Conservation (phyloP, 805 yeast genomes). For the Metschnikowia anglica region DNA sequence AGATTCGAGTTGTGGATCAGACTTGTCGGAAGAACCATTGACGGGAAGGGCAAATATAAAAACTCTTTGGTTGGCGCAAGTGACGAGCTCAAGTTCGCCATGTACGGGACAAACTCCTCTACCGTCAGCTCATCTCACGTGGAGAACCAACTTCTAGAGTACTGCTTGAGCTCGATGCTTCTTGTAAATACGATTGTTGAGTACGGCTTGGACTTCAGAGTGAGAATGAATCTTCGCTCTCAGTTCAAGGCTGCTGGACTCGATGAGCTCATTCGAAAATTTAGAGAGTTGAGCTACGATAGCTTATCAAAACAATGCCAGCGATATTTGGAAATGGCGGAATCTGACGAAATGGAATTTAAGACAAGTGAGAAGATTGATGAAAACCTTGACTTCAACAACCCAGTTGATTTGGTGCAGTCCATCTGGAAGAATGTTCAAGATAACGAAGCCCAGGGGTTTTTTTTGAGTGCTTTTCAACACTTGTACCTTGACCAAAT, state of each 20-base stretch:
- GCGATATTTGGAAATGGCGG: constrained; percentile 56
- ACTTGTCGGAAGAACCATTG: constrained; percentile 63
- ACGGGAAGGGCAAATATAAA: constrained; percentile 79
- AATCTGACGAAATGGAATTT: constrained; percentile 53
- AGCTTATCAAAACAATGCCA: constrained; percentile 62
- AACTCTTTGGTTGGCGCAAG: constrained; percentile 93
- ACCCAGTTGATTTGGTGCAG: constrained; percentile 67
- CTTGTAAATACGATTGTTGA: constrained; percentile 64
- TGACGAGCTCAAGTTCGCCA: constrained; percentile 58
- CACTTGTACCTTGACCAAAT: constrained; percentile 58
- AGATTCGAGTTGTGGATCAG: constrained; percentile 72
- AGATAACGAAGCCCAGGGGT: constrained; percentile 58
- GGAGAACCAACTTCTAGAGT: constrained; percentile 68
- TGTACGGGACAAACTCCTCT: constrained; percentile 24
- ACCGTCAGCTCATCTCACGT: constrained; percentile 44
- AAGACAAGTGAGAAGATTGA: constrained; percentile 33
- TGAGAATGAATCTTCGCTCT: constrained; percentile 58
- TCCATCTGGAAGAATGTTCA: constrained; percentile 58
- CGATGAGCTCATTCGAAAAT: constrained; percentile 20
- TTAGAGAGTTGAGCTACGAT: constrained; percentile 48
- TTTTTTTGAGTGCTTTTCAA: constrained; percentile 62
- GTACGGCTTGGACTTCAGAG: constrained; percentile 43
- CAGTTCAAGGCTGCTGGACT: constrained; percentile 33
- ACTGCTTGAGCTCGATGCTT: constrained; percentile 66
- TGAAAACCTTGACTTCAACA: constrained; percentile 56